Percentiles rank a stretch among this genome's conserved stretches.
Conservation (phyloP, 1,284 basidiomycete genomes). For the Pisolithus thermaeus region DNA sequence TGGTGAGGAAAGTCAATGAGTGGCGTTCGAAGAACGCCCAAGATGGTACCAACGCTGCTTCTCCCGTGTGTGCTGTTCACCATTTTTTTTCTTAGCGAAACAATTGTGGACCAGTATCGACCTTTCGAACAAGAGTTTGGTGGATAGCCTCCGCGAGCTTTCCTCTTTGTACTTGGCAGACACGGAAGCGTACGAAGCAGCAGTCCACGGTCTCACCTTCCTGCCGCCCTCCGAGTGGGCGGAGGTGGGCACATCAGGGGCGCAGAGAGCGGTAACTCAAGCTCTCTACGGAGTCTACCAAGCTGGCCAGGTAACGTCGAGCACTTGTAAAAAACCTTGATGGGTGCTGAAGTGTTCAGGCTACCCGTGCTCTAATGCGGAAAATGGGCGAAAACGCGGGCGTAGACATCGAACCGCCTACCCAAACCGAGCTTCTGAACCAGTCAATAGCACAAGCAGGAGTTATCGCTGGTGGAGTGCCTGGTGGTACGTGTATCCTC, state of each 20-base stretch:
- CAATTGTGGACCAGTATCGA: slow-evolving; percentile 69
- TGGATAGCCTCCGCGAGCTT: slow-evolving; percentile 45
- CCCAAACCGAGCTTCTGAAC: slow-evolving; percentile 87
- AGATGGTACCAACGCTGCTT: slow-evolving; percentile 40
- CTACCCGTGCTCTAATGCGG: slow-evolving; percentile 79
- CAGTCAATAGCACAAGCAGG: slow-evolving; percentile 73
- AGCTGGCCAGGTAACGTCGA: slow-evolving; percentile 47
- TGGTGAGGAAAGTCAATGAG: slow-evolving; percentile 82
- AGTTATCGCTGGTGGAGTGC: slow-evolving; percentile 92
- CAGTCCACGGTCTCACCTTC: slow-evolving; percentile 56
- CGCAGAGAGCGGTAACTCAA: slow-evolving; percentile 19
- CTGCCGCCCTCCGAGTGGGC: slow-evolving; percentile 38
- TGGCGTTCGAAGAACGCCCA: slow-evolving; percentile 68
- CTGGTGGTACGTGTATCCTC: slow-evolving; percentile 64
- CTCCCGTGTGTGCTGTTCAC: slow-evolving; percentile 7
- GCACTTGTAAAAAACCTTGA: background rate
- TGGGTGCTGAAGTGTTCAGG: slow-evolving; percentile 33
- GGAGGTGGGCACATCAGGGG: background rate
- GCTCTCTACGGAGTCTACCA: slow-evolving; percentile 52
- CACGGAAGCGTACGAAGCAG: slow-evolving; percentile 43
- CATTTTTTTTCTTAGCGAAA: slow-evolving; percentile 39
- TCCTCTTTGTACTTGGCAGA: slow-evolving; percentile 43
- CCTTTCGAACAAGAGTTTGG: slow-evolving; percentile 53
- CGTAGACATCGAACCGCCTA: slow-evolving; percentile 85
- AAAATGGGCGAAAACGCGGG: slow-evolving; percentile 76